Base-by-base conservation (phyloP, 1,284 basidiomycete species). In the Calocybe gambosa region DNA sequence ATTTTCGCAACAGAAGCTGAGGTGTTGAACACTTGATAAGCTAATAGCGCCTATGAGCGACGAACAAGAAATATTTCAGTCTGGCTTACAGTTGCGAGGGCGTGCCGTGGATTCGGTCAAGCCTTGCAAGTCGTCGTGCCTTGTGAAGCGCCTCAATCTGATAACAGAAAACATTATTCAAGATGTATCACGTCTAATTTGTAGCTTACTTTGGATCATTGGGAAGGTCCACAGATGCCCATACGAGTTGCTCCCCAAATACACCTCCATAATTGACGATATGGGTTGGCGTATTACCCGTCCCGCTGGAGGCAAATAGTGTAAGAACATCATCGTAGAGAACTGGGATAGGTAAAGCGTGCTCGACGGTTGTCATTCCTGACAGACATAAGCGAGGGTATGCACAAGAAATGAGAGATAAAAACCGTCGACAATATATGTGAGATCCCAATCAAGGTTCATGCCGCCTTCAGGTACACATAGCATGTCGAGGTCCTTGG, bases 291-390 rank as follows among this genome's bases (percentile, higher is more conserved):
- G 84, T 85, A 29, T 74, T 70, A 5, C 78, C 81, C n/a, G 85
- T 84, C 2, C 84, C 84, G 57, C 83, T 85, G 55, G 66, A 42
- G 0, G 75, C 76, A 55, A 70, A 85, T 4, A 87, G 62, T 0
- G 67, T 79, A 16, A 79, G 55, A 41, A 85, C 66, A 52, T 87
- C 84, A n/a, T 86, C 81, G 55, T 81, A 85, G 5, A 87, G 66
- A 13, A 64, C 63, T 0, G 84, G 74, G 3, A 85, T 66, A 3
- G 85, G 85, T 16, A 87, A 57, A 6, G 80, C 66, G 53, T 87
- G 84, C 57, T 87, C 85, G n/a, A 86, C 63, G 0, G 84, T 85
- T 0, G 84, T 85, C 84, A 87, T 87, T 12, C 83, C 83, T 86
- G 20, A 43, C 18, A 26, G 18, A 25, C 6, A 5, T n/a, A 13